Evolutionary conservation across 257 asterid genomes (phyloP).

Genomic region (Primulina huaijiensis): DNA sequence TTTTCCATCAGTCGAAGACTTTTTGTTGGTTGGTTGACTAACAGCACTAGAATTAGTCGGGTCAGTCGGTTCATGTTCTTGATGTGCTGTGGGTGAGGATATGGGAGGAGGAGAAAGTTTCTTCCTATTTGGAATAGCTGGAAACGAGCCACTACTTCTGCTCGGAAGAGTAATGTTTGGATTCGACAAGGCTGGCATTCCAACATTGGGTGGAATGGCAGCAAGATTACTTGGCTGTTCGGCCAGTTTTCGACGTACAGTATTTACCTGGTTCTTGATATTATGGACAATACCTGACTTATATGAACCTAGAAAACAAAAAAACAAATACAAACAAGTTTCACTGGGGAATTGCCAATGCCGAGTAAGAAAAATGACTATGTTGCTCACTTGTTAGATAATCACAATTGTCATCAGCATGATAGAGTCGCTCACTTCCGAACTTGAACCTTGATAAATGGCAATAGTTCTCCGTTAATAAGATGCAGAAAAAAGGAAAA

Average conservation of each 20-base stretch:
- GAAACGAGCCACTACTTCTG: slow-evolving; percentile 88
- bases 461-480: slow-evolving; percentile 16
- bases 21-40: slow-evolving; percentile 27
- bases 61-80: slow-evolving; percentile 23
- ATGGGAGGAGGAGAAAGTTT: slow-evolving; percentile 36
- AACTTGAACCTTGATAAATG: slow-evolving; percentile 44
- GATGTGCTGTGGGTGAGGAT: slow-evolving; percentile 23
- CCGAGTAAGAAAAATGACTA: not conserved
- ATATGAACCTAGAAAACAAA: slow-evolving; percentile 38
- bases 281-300: slow-evolving; percentile 31
- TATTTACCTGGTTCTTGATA: slow-evolving; percentile 24
- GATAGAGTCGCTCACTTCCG: slow-evolving; percentile 33
- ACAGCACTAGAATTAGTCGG: slow-evolving; percentile 28
- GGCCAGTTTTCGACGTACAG: slow-evolving; percentile 48
- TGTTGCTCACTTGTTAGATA: slow-evolving; percentile 44
- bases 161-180: slow-evolving; percentile 44
- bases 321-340: slow-evolving; percentile 1
- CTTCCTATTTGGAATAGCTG: slow-evolving; percentile 48
- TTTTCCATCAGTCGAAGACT: slow-evolving; percentile 20
- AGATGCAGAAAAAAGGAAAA: slow-evolving; percentile 22
- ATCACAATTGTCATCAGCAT: slow-evolving; percentile 33
- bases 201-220: slow-evolving; percentile 45
- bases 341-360: not conserved
- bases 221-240: slow-evolving; percentile 57
- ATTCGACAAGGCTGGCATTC: slow-evolving; percentile 26